A percentile compares a stretch with the other conserved stretches of the same genome.
Conservation (phyloP, 2,329 filamentous ascomycete species). For the Periconia macrospinosa region DNA sequence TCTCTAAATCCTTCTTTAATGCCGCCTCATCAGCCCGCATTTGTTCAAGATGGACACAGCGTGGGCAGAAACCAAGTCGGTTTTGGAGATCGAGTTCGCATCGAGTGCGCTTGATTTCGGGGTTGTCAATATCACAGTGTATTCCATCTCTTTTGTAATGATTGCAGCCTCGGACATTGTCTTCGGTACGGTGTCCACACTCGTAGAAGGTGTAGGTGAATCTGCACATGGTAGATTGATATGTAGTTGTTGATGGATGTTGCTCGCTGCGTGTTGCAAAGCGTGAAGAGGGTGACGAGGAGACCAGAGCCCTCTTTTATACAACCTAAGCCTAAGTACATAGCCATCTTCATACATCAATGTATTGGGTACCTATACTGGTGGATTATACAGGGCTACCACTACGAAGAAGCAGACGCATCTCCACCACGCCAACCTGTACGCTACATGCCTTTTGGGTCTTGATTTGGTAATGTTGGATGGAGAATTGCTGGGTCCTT, state of each 20-base stretch:
- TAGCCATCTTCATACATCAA: no score
- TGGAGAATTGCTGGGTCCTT: no score
- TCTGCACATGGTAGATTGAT: conserved; percentile 19
- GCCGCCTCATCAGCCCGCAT: conserved; percentile 1
- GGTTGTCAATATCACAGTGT: conserved; percentile 1
- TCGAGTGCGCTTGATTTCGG: background rate
- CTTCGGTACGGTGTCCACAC: conserved; percentile 21
- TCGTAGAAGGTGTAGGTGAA: conserved; percentile 22
- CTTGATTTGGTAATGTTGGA: no score
- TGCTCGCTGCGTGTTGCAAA: background rate
- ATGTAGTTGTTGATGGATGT: background rate
- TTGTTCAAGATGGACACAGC: background rate
- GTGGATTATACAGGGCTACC: no score
- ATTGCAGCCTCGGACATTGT: conserved; percentile 13
- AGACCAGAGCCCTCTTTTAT: background rate
- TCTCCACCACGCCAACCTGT: no score
- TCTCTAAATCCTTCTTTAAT: conserved; percentile 5
- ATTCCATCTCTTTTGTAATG: background rate
- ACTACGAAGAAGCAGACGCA: no score
- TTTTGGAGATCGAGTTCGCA: background rate
- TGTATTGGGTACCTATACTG: no score
- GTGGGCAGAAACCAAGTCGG: background rate
- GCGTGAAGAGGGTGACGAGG: background rate
- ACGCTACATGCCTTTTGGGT: no score
- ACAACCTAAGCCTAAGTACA: no score